Conservation (phyloP, 768 basidiomycete genomes). For the Rhizopogon roseolus region DNA sequence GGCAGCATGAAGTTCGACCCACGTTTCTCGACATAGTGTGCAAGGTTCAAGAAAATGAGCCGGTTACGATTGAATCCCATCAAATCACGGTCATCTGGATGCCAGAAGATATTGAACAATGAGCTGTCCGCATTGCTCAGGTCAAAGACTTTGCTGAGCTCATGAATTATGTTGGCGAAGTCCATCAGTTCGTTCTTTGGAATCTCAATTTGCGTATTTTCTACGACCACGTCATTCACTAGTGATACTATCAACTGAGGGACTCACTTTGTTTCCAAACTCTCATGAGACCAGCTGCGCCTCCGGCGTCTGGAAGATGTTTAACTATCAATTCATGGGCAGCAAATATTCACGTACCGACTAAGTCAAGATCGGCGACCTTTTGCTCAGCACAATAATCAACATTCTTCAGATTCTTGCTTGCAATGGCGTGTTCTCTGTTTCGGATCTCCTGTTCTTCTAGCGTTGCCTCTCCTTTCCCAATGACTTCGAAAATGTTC, state of each 20-base stretch:
- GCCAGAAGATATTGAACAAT: slow-evolving; percentile 10
- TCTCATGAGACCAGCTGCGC: not conserved
- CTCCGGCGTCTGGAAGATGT: not conserved
- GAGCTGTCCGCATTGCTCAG: not conserved
- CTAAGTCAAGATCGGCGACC: not conserved
- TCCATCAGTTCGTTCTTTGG: not conserved
- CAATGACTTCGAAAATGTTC: not conserved
- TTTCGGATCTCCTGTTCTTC: not conserved
- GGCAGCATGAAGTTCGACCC: not conserved
- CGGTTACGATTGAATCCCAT: slow-evolving; percentile 14
- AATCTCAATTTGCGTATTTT: not conserved
- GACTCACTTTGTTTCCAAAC: not conserved
- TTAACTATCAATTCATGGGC: not conserved
- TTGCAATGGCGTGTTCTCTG: slow-evolving; percentile 1
- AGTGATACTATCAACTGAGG: not conserved
- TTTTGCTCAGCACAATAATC: slow-evolving; percentile 7
- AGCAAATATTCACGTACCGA: slow-evolving; percentile 2
- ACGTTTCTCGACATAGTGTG: slow-evolving; percentile 4
- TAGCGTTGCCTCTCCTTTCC: not conserved
- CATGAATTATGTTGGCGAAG: slow-evolving; percentile 5
- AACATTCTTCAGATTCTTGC: slow-evolving; percentile 8
- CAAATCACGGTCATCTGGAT: slow-evolving; percentile 3
- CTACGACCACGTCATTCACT: not conserved
- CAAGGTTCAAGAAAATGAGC: slow-evolving; percentile 11
- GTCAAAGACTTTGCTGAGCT: slow-evolving; percentile 4